phyloP scores from a whole-genome alignment of 2,329 filamentous ascomycete species.

The Trichoderma semiorbis region DNA sequence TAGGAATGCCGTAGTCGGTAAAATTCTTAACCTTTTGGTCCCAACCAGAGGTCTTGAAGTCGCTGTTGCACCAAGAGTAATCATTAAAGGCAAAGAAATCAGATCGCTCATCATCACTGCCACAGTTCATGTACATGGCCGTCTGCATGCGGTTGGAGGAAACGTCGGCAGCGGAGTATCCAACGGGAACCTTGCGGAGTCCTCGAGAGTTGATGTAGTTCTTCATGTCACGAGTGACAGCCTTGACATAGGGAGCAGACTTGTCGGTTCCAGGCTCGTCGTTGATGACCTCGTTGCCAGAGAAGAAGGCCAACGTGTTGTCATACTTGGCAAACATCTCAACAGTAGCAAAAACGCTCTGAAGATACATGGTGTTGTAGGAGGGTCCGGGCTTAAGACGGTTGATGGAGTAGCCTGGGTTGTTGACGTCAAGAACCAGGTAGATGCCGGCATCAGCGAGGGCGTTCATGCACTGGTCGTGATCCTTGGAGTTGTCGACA shows the following conservation, averaged over 20 bases:
- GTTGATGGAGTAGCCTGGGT: conserved; percentile 83
- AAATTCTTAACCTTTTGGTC: conserved; percentile 85
- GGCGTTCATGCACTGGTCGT: conserved; percentile 80
- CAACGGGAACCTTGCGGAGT: conserved; percentile 67
- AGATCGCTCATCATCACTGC: conserved; percentile 74
- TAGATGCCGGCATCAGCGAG: conserved; percentile 86
- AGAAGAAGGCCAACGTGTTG: conserved; percentile 87
- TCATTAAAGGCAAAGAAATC: conserved; percentile 92
- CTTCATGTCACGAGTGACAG: conserved; percentile 72
- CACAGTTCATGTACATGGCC: conserved; percentile 92
- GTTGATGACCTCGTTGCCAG: conserved; percentile 78
- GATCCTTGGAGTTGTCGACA: conserved; percentile 78
- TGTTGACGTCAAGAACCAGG: conserved; percentile 88
- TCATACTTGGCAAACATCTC: conserved; percentile 77
- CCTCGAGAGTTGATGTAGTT: conserved; percentile 62
- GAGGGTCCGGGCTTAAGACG: conserved; percentile 70
- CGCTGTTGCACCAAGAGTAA: conserved; percentile 79
- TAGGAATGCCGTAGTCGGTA: conserved; percentile 78
- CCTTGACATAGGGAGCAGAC: conserved; percentile 72
- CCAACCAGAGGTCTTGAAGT: conserved; percentile 73
- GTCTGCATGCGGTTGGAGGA: conserved; percentile 81
- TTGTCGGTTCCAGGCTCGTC: conserved; percentile 59
- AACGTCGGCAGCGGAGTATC: conserved; percentile 77
- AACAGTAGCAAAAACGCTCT: conserved; percentile 80
- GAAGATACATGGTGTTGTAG: conserved; percentile 85